A percentile compares a stretch with the other conserved stretches of the same genome.
Evolutionary conservation across 2,329 filamentous ascomycete species (phyloP).

Genomic region (Pseudogymnoascus sp.): DNA sequence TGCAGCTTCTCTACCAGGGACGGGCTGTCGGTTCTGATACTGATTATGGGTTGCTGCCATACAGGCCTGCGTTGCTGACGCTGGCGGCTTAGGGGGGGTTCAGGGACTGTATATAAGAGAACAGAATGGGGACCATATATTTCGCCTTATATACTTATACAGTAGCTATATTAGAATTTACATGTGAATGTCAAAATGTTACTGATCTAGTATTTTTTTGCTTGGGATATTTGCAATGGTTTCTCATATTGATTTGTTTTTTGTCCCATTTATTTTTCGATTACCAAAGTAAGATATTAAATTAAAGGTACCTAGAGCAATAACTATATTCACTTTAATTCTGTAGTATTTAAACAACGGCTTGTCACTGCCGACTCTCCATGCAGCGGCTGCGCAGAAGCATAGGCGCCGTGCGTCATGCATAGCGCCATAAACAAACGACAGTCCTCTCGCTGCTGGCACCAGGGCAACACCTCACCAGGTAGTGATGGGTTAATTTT

Average conservation of each 20-base stretch:
- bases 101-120: background rate
- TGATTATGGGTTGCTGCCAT: slow-evolving; percentile 45
- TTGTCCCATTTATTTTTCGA: background rate
- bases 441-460: background rate
- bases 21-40: slow-evolving; percentile 33
- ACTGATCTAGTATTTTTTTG: background rate
- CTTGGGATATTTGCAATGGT: accelerated
- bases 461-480: background rate
- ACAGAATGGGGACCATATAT: background rate
- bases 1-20: slow-evolving; percentile 59
- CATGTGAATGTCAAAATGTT: background rate
- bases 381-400: background rate
- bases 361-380: background rate
- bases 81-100: slow-evolving; percentile 21
- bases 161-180: background rate
- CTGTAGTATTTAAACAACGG: background rate
- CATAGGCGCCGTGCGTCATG: background rate
- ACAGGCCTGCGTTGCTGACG: slow-evolving; percentile 47
- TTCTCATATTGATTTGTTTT: background rate
- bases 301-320: background rate
- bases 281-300: background rate
- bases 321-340: background rate
- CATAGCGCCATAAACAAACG: background rate
- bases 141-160: background rate
- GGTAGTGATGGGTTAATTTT: background rate